These are phyloP conservation scores for Nicotiana rustica DNA, from an alignment of 305 asterid genomes.

Conservation along the genomic window DNA sequence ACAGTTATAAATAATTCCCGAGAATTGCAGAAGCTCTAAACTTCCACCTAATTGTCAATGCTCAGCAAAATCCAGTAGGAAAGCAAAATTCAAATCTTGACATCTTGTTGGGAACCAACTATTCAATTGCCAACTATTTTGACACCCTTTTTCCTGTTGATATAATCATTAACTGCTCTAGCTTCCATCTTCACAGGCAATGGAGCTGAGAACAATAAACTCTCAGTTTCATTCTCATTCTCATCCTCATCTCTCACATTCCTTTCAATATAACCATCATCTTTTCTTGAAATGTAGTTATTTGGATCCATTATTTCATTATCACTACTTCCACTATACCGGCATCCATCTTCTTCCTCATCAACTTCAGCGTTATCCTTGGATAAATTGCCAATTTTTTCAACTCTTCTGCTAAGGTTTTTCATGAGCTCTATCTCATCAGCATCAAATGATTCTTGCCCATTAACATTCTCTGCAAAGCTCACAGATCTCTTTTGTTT, in stretches of 20 bases:
- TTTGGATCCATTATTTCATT: slow-evolving; percentile 45
- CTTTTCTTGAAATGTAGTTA: slow-evolving; percentile 33
- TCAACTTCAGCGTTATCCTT: slow-evolving; percentile 45
- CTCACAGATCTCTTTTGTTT: slow-evolving; percentile 68
- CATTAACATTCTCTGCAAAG: slow-evolving; percentile 63
- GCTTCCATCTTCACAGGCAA: slow-evolving; percentile 63
- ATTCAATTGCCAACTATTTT: slow-evolving; percentile 31
- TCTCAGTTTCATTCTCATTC: slow-evolving; percentile 38
- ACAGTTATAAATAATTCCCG: neutral
- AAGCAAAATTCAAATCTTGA: neutral
- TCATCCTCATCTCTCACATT: slow-evolving; percentile 34
- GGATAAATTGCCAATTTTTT: slow-evolving; percentile 50
- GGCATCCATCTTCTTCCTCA: slow-evolving; percentile 52
- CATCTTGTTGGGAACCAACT: neutral
- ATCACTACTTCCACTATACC: slow-evolving; percentile 49
- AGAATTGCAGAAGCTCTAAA: neutral
- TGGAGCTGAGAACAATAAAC: slow-evolving; percentile 54
- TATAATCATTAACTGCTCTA: slow-evolving; percentile 36
- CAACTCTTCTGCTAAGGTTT: slow-evolving; percentile 50
- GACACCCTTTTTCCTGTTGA: slow-evolving; percentile 45
- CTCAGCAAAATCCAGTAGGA: neutral
- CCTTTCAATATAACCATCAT: slow-evolving; percentile 31
- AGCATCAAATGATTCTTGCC: slow-evolving; percentile 40
- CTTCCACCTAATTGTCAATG: neutral
- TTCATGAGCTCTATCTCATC: slow-evolving; percentile 51